Evolutionary conservation across 2,329 filamentous ascomycete species (phyloP), one percentile per base, ranked within the genome.

Genomic region (Zymoseptoria ardabiliae): DNA sequence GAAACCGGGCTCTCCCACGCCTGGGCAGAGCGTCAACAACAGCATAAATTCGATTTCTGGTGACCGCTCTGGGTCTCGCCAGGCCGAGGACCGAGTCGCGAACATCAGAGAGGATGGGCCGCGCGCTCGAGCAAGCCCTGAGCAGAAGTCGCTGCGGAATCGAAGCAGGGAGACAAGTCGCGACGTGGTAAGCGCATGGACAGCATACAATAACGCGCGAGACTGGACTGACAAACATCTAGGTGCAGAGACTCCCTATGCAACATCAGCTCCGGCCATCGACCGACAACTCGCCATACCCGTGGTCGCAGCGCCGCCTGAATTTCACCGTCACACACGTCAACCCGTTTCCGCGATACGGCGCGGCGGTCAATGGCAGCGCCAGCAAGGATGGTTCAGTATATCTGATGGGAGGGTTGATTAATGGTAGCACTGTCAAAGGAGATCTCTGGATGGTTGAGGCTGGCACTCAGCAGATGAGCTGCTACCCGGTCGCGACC

Each of bases 361-460:
- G 94, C 72, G 91, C 95, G 55, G 94, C 95, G 6, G 93, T 97
- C 73, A 99, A 99, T 74, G 84, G 91, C 0, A 82, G 88, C 17
- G 89, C 92, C 22, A 97, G 92, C 48, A 97, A 97, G 76, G 94
- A 99, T 75, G 95, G 95, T 61, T 91, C 96, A 68, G 89, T 99
- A 59, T 99, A 97, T 71, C 82, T 99, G 71, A 97, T 99, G 92
- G 94, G 94, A 63, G 94, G 94, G 55, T 77, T 99, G 62, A 93
- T 99, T 69, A 93, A 96, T 71, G 93, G 93, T 66, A 90, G 91
- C 45, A 96, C 91, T 2, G 94, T 97, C 51, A 97, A 97, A 73
- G 94, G 94, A 53, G 94, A 99, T 76, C 76, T 99, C 53, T 99
- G 95, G 95, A 89, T 97, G 86, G 89, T 97, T 53, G 94, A 99